phyloP scores from a whole-genome alignment of 2,329 filamentous ascomycete genomes.

The Amylocarpus encephaloides region DNA sequence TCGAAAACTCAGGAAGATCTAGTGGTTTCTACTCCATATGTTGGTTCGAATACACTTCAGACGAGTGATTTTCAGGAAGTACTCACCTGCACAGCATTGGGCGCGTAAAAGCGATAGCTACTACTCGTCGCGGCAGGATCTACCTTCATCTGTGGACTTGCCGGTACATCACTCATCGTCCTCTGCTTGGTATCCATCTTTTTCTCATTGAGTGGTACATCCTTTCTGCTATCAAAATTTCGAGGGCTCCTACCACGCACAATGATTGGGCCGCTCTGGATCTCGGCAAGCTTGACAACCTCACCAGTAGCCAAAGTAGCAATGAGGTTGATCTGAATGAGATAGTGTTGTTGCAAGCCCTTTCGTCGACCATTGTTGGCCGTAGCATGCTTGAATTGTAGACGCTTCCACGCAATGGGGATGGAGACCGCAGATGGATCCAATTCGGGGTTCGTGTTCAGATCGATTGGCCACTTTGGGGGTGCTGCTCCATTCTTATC shows the following conservation, averaged over 20 bases:
- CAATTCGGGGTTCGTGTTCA: slow-evolving; percentile 57
- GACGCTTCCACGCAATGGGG: slow-evolving; percentile 83
- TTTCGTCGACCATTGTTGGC: slow-evolving; percentile 94
- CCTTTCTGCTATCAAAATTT: slow-evolving; percentile 89
- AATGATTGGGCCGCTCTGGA: slow-evolving; percentile 88
- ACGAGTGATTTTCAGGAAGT: not conserved
- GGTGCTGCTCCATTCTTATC: slow-evolving; percentile 44
- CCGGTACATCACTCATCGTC: slow-evolving; percentile 21
- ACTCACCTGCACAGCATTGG: slow-evolving; percentile 26
- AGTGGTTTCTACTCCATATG: slow-evolving; percentile 19
- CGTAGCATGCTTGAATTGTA: slow-evolving; percentile 94
- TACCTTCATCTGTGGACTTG: slow-evolving; percentile 22
- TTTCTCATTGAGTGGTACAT: slow-evolving; percentile 56
- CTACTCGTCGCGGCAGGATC: slow-evolving; percentile 23
- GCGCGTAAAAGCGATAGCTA: slow-evolving; percentile 25
- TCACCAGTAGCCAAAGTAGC: slow-evolving; percentile 62
- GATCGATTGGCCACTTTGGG: slow-evolving; percentile 48
- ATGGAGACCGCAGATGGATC: slow-evolving; percentile 75
- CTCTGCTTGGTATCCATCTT: slow-evolving; percentile 27
- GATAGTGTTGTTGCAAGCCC: slow-evolving; percentile 90
- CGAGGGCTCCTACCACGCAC: slow-evolving; percentile 86
- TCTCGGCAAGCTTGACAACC: slow-evolving; percentile 72
- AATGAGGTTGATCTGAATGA: slow-evolving; percentile 77
- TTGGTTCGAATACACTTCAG: not conserved
- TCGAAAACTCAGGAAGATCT: slow-evolving; percentile 27